These are phyloP conservation scores for Tylopilus sp. DNA, from an alignment of 768 basidiomycete species.

Conservation along the genomic window DNA sequence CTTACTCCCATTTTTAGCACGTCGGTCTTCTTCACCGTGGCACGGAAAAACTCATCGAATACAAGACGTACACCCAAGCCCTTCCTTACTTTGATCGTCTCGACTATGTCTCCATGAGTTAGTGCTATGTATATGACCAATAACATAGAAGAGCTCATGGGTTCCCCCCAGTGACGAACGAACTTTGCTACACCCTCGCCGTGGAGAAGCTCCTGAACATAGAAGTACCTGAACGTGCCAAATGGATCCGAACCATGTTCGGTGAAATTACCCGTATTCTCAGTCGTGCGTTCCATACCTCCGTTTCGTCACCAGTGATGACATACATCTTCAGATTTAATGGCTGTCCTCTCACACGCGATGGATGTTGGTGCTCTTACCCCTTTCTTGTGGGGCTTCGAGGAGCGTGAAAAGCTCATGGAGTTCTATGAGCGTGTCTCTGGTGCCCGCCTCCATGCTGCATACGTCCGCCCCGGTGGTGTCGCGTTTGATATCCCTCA, in stretches of 20 bases:
- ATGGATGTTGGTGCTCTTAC: slow-evolving; percentile 99
- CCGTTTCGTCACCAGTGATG: background rate
- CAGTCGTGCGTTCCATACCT: slow-evolving; percentile 61
- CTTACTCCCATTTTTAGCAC: slow-evolving; percentile 48
- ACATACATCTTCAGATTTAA: slow-evolving; percentile 57
- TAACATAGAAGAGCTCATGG: slow-evolving; percentile 1
- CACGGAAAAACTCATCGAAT: slow-evolving; percentile 98
- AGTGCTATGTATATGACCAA: slow-evolving; percentile 27
- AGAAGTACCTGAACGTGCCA: slow-evolving; percentile 92
- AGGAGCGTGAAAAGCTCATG: slow-evolving; percentile 99
- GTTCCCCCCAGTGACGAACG: slow-evolving; percentile 85
- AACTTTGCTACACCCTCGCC: slow-evolving; percentile 93
- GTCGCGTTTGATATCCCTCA: slow-evolving; percentile 98
- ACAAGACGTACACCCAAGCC: slow-evolving; percentile 97
- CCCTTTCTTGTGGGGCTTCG: slow-evolving; percentile 99
- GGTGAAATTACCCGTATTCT: slow-evolving; percentile 95
- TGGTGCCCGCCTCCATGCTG: slow-evolving; percentile 93
- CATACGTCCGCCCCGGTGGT: slow-evolving; percentile 97
- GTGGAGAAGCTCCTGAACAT: slow-evolving; percentile 98
- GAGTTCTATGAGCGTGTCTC: slow-evolving; percentile 99
- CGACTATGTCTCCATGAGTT: slow-evolving; percentile 99
- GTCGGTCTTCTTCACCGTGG: slow-evolving; percentile 96
- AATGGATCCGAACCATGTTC: slow-evolving; percentile 97
- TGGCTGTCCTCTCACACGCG: slow-evolving; percentile 93
- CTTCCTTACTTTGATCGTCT: slow-evolving; percentile 98